Base-by-base conservation (phyloP, 2,329 filamentous ascomycete genomes). In the Hypoxylon sp. region DNA sequence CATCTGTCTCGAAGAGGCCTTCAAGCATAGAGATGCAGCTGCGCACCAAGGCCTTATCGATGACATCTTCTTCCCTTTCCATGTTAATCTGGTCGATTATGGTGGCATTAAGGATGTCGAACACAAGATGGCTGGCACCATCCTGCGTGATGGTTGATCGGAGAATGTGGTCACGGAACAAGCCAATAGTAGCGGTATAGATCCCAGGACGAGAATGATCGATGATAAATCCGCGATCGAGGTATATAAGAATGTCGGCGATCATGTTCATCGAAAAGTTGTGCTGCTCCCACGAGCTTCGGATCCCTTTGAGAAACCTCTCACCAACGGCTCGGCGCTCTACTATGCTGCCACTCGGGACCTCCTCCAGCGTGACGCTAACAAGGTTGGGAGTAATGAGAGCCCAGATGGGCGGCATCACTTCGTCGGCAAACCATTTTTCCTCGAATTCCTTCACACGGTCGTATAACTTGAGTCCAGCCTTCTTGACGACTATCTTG, bases 231-330 rank as follows among this genome's bases (percentile, higher is more conserved):
- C 94, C 89, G 51, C 93, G 90, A 75, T 99, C 94, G 83, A 99
- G 92, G 74, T 97, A 97, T 93, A 98, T 97, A 53, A 98, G 84
- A 30, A 98, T 93, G 76, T 98, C 95, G 3, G 94, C 93, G 52
- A 93, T 90, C 94, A 98, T 98, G 74, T 93, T 93, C 92, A 97
- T 97, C 46, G 91, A 94, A 59, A 91, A 87, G 74, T 94, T 92
- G 74, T 99, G 94, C 66, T 96, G 91, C 64, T 93, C 88, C 93
- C 94, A 99, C 2, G 89, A 88, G 60, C 89, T 84, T 70, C 90
- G 90, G 13, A 98, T 78, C 0, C 88, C 90, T 57, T 87, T 87
- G 61, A 99, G 79, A 68, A 98, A 96, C 73, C 85, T 89, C 77
- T 97, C 93, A 49, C 94, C 94, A 34, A 91, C 90, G 44, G 90